These are phyloP conservation scores for Plasmodiophora brassicae DNA, from an alignment of 208 protist species.

Conservation along the genomic window DNA sequence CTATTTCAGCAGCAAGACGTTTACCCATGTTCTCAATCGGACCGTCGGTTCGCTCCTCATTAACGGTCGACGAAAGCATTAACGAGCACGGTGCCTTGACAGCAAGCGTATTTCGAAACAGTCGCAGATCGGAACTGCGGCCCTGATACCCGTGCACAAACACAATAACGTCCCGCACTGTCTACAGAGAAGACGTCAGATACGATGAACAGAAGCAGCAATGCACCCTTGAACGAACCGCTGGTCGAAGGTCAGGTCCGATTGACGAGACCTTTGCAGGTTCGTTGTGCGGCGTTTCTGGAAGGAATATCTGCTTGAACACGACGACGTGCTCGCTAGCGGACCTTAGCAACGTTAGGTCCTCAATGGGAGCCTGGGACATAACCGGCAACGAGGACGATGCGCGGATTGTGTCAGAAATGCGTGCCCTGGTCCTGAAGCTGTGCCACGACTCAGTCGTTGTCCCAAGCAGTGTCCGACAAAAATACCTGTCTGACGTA, in stretches of 20 bases:
- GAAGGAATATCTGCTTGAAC: background rate
- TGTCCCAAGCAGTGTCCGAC: no score
- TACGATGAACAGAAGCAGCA: background rate
- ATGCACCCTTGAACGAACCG: background rate
- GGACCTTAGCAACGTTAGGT: background rate
- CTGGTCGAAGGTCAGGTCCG: background rate
- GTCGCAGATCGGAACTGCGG: background rate
- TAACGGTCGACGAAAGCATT: background rate
- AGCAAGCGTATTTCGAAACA: background rate
- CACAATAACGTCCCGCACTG: background rate
- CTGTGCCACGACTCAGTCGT: no score
- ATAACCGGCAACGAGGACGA: background rate
- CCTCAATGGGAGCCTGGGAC: background rate
- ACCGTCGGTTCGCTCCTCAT: background rate
- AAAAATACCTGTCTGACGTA: no score
- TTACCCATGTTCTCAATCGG: background rate
- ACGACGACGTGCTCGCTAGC: background rate
- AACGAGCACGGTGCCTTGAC: background rate
- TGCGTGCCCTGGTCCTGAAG: no score
- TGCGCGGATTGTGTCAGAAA: no score
- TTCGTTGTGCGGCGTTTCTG: no score
- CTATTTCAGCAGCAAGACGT: background rate
- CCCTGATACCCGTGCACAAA: conserved; percentile 16
- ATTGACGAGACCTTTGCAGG: no score
- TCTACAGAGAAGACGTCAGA: background rate